Conservation (phyloP, 495 filamentous ascomycete species). For the Aspergillus nanangensis region DNA sequence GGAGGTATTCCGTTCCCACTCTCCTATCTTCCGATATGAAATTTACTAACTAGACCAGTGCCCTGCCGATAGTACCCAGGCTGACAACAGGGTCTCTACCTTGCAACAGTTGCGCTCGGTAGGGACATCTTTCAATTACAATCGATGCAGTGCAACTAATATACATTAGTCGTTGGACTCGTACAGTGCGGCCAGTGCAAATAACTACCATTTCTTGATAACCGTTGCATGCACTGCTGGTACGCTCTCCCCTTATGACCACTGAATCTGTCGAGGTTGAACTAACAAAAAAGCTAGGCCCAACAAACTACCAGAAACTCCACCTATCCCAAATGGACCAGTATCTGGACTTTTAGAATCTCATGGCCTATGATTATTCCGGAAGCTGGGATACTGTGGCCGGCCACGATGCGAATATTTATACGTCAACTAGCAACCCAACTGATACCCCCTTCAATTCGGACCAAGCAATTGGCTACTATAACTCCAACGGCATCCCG, state of each 20-base stretch:
- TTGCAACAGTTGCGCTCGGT: no score
- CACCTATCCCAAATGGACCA: slow-evolving; percentile 62
- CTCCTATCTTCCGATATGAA: background rate
- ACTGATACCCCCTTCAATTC: slow-evolving; percentile 53
- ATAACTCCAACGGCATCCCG: slow-evolving; percentile 50
- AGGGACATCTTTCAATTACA: no score
- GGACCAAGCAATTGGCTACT: slow-evolving; percentile 48
- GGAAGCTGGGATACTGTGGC: slow-evolving; percentile 66
- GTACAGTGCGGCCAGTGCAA: no score
- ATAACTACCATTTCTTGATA: no score
- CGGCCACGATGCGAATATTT: slow-evolving; percentile 81
- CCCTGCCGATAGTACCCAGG: background rate
- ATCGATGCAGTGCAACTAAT: no score
- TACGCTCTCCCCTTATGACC: no score
- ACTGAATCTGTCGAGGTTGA: background rate
- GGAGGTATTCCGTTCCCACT: slow-evolving; percentile 37
- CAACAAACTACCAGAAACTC: slow-evolving; percentile 62
- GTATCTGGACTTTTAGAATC: slow-evolving; percentile 70
- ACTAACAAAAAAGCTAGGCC: slow-evolving; percentile 11
- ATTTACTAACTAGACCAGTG: background rate
- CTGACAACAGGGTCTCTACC: background rate
- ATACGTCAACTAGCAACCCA: slow-evolving; percentile 44
- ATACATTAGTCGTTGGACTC: no score
- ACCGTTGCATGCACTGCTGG: no score
- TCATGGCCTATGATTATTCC: slow-evolving; percentile 79